Evolutionary conservation across 768 basidiomycete genomes (phyloP), one percentile per base, ranked within the genome.

Genomic region (Lentinula guzmanii): DNA sequence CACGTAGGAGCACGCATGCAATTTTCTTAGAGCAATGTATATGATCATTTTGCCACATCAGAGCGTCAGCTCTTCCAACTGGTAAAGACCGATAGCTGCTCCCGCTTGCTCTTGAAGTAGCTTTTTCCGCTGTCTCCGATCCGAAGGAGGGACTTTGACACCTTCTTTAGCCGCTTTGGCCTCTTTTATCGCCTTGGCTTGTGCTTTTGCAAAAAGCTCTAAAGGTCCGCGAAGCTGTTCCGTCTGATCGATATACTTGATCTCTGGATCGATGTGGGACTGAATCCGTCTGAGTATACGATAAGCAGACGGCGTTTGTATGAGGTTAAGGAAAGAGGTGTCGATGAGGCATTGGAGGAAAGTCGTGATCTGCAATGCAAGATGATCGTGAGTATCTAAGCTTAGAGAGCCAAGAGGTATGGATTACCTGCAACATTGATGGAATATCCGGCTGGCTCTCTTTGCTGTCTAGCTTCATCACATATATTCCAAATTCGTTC

Each of bases 341-440:
- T 93, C 91, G 31, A 93, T 77, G 59, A 91, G 69, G 5, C 77
- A 75, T 72, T 89, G 86, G 7, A 88, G 68, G 74, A 92, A 88
- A 0, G 70, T 64, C 24, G 87, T 70, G 57, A 86, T 73, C 72
- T 81, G 78, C 84, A 63, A 1, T 77, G 70, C 15, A 84, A 84
- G 41, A 39, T 24, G 10, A 48, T 15, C 24, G 33, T 46, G 4
- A 31, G 4, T 34, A 11, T 2, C 5, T 46, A 8, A 35, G 11
- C 5, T 34, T 10, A 16, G 24, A 46, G 46, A 10, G 28, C 3
- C 28, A 28, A 33, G 24, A 58, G 31, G 15, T 15, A 15, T 15
- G 7, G 18, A 24, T 37, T 34, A 59, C 58, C 43, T 59, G 58
- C 18, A 50, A 35, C 58, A 59, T 59, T 15, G 45, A 34, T 31